Percentiles rank a stretch among this genome's conserved stretches.
Evolutionary conservation across 73 alveolate species (phyloP).

Genomic region (Paramecium caudatum): DNA sequence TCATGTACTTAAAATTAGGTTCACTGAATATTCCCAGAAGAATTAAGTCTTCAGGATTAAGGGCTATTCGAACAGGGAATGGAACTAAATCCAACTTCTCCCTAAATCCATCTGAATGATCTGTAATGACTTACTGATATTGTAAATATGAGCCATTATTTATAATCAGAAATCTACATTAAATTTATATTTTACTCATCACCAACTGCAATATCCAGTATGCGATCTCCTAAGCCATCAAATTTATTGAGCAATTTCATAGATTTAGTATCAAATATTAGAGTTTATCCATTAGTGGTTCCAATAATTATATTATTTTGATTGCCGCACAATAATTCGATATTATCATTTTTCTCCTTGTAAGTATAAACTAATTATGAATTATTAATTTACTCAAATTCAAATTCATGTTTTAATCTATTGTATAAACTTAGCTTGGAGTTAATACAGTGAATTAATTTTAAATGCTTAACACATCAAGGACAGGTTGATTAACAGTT

Average conservation of each 20-base stretch:
- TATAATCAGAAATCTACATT: neutral
- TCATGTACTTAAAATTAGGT: conserved; percentile 1
- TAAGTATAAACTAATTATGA: neutral
- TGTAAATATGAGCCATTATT: neutral
- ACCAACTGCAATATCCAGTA: neutral
- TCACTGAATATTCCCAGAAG: neutral
- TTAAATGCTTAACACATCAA: neutral
- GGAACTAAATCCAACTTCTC: neutral
- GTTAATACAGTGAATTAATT: neutral
- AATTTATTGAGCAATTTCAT: neutral
- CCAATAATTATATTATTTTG: neutral
- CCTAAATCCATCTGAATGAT: neutral
- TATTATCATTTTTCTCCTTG: neutral
- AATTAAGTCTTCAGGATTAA: conserved; percentile 41
- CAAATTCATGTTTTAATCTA: neutral
- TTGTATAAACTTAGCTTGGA: neutral
- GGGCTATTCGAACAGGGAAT: neutral
- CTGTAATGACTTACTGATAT: neutral
- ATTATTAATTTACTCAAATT: neutral
- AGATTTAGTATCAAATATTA: neutral
- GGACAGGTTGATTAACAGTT: neutral
- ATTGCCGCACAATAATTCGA: neutral
- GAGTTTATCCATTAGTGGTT: neutral
- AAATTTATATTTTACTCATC: neutral
- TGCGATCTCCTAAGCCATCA: conserved; percentile 7